Evolutionary conservation across 306 rosid genomes (phyloP), one percentile per base, ranked within the genome.

Genomic region (Cucurbita ficifolia): DNA sequence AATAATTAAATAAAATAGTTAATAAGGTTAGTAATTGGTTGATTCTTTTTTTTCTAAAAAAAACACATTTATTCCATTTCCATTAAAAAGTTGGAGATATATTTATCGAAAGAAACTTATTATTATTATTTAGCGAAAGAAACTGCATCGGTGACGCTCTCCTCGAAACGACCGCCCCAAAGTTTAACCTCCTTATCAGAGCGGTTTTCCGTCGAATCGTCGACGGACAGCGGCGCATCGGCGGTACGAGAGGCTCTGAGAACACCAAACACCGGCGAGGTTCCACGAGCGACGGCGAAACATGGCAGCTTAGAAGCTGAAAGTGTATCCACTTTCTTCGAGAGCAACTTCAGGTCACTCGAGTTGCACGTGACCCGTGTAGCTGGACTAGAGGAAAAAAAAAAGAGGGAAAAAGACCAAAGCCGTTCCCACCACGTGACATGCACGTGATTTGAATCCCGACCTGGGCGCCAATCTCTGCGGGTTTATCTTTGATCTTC

Each of bases 101-200:
- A n/a, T n/a, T n/a, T n/a, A n/a, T n/a, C n/a, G n/a, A n/a, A n/a
- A n/a, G n/a, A n/a, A n/a, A n/a, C n/a, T n/a, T n/a, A n/a, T n/a
- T n/a, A n/a, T n/a, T n/a, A n/a, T n/a, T n/a, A n/a, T n/a, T n/a
- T n/a, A n/a, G n/a, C n/a, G n/a, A n/a, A n/a, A n/a, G n/a, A n/a
- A 2, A 94, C 99, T 3, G 81, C 83, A 42, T 94, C 96, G 38
- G 99, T 89, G 7, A 94, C 95, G 53, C 90, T 82, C 64, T 91
- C 89, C 78, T 94, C 87, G 77, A 94, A 94, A 35, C 99, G 87
- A n/a, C 99, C 99, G 19, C 97, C 99, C 99, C 99, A 94, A 0
- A 94, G 92, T 81, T 94, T 94, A 17, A 69, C 84, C 82, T 94
- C 97, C 79, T 94, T 94, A 58, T 82, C 75, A 52, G 72, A 74